Base-by-base conservation (phyloP, 495 filamentous ascomycete species). In the Elaphomyces granulatus region DNA sequence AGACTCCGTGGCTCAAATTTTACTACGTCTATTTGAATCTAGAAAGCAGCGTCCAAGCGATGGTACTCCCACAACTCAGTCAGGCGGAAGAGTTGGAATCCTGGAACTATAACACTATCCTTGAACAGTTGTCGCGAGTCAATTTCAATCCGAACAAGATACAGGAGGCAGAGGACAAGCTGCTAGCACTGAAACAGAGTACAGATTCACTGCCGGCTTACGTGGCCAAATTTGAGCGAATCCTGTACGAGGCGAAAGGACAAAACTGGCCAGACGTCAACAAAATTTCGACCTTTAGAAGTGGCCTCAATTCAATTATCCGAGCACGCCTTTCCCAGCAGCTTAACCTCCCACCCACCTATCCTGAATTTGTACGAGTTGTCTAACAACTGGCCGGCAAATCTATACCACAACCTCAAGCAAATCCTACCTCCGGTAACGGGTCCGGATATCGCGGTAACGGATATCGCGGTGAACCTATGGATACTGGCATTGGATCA, bases 161-260 rank as follows among this genome's bases (percentile, higher is more conserved):
- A n/a, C n/a, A n/a, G n/a, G 33, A 35, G 32, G 37, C 19, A 28
- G 37, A 39, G 10, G 37, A 39, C 20, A 4, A 16, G 15, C 37
- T 39, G 12, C 17, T 39, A 30, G 16, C 12, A 10, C 10, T 39
- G 16, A 30, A 39, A 16, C 20, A 39, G 32, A 26, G 37, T 15
- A 26, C 26, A 28, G 20, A 39, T 28, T 15, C n/a, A 8, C 37
- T 39, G 9, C 14, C 37, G 8, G 8, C 21, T 3, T 39, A 39
- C 15, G 37, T 39, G 10, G 37, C 37, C 20, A 39, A 39, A 39
- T 39, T 39, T 15, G 37, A 39, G 37, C 37, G 37, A 4, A 39
- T 30, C 32, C 21, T 39, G 4, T 28, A 39, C 15, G 19, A 39
- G 32, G 37, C 21, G 15, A 12, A 15, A 12, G 18, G 33, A 14